These are phyloP conservation scores for Botrytis fabae DNA, from an alignment of 2,329 filamentous ascomycete genomes.

Conservation along the genomic window DNA sequence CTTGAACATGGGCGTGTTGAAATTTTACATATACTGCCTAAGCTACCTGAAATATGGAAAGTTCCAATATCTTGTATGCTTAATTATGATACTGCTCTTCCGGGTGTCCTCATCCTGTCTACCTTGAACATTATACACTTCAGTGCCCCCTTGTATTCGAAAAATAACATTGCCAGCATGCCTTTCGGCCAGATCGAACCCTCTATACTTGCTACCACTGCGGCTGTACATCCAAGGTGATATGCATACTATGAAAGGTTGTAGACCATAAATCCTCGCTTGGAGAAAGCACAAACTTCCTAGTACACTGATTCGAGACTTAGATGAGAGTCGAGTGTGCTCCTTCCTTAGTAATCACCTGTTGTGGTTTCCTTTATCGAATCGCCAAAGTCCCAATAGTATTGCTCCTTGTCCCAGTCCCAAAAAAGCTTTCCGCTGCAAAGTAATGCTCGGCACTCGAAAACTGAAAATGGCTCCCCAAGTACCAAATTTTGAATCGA, in stretches of 20 bases:
- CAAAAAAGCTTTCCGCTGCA: neutral
- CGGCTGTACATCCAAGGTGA: slow-evolving; percentile 47
- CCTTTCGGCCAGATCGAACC: slow-evolving; percentile 94
- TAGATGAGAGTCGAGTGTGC: neutral
- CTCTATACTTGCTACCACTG: slow-evolving; percentile 81
- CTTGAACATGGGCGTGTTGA: neutral
- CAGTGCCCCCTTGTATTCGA: slow-evolving; percentile 48
- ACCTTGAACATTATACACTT: neutral
- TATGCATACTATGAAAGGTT: neutral
- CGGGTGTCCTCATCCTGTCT: neutral
- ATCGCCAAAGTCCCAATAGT: neutral
- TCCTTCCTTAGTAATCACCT: neutral
- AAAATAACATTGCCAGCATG: slow-evolving; percentile 85
- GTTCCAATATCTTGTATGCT: neutral
- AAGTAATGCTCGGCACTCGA: neutral
- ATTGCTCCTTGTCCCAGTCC: neutral
- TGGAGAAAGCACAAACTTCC: neutral
- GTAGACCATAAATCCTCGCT: neutral
- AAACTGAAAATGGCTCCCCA: neutral
- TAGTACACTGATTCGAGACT: neutral
- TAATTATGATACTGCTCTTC: neutral
- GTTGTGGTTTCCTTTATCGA: neutral
- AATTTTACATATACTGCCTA: neutral
- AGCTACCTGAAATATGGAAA: neutral
- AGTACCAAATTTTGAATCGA: neutral